phyloP scores from a whole-genome alignment of 331 rosid species.

The Stylosanthes scabra region DNA sequence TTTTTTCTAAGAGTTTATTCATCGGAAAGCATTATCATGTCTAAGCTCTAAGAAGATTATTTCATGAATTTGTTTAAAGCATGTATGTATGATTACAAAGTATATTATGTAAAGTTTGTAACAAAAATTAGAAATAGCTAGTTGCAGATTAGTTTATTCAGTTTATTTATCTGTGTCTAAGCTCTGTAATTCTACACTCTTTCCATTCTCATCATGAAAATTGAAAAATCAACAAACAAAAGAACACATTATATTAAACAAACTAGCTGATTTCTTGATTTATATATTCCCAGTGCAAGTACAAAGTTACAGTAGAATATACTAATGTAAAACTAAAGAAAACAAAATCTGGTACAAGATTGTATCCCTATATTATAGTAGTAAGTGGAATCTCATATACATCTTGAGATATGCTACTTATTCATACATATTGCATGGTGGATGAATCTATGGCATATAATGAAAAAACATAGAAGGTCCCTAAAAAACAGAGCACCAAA shows the following conservation, averaged over 20 bases:
- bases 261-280: no score
- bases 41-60: neutral
- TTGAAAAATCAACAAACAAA: no score
- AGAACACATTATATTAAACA: no score
- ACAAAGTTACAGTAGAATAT: neutral
- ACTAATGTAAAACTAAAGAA: conserved; percentile 2
- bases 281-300: neutral
- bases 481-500: neutral
- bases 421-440: conserved; percentile 2
- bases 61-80: neutral
- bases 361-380: neutral
- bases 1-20: neutral
- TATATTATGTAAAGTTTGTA: neutral
- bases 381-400: conserved; percentile 1
- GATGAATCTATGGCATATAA: neutral
- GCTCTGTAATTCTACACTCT: neutral
- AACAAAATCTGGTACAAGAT: conserved; percentile 10
- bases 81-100: neutral
- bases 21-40: conserved; percentile 14
- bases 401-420: conserved; percentile 9
- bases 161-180: neutral
- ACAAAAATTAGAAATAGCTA: neutral
- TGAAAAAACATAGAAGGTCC: conserved; percentile 15
- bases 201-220: no score
- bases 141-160: neutral